Evolutionary conservation across 1,284 basidiomycete genomes (phyloP).

Genomic region (Austroboletus novae-zelandiae): DNA sequence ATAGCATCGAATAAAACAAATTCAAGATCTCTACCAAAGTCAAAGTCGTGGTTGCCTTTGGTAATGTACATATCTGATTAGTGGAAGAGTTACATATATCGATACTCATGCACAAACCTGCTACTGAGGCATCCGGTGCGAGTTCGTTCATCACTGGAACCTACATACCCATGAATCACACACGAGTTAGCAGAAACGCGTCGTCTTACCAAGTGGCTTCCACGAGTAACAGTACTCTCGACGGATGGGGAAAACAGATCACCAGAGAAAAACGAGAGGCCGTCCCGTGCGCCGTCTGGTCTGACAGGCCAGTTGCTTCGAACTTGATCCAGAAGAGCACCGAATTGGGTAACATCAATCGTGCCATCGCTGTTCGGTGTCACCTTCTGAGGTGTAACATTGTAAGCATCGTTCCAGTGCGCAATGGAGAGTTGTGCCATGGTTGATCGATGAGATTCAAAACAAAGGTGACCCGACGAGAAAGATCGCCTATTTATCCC

Average conservation of each 20-base stretch:
- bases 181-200: neutral
- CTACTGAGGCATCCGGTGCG: conserved; percentile 61
- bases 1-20: neutral
- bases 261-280: conserved; percentile 84
- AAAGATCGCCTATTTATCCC: too few relatives aligned
- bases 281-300: conserved; percentile 58
- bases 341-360: conserved; percentile 77
- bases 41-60: conserved; percentile 65
- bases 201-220: conserved; percentile 83
- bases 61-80: neutral
- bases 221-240: conserved; percentile 85
- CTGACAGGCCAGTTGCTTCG: conserved; percentile 50
- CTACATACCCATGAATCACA: conserved; percentile 37
- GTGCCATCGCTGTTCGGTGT: conserved; percentile 47
- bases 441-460: neutral
- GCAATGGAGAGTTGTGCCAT: conserved; percentile 36
- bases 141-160: conserved; percentile 80
- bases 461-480: neutral
- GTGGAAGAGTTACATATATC: neutral
- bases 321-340: conserved; percentile 57
- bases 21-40: conserved; percentile 39
- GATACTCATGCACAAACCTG: conserved; percentile 41
- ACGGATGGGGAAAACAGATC: conserved; percentile 86
- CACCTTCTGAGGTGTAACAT: conserved; percentile 69
- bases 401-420: conserved; percentile 79